Base-by-base conservation (phyloP, 2,329 filamentous ascomycete species). In the Aspergillus pseudoterreus region DNA sequence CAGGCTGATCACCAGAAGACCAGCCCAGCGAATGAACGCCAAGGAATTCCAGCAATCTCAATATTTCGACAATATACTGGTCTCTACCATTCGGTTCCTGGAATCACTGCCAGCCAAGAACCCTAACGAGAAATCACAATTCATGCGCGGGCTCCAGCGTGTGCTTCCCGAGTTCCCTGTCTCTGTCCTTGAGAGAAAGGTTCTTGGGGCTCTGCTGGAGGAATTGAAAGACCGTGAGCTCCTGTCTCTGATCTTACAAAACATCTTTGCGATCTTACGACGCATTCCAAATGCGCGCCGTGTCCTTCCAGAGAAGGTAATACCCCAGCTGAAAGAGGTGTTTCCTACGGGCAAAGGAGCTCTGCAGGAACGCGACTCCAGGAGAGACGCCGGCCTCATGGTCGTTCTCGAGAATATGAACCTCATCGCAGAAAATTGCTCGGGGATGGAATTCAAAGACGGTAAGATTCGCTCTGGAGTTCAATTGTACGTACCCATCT, bases 41-140 rank as follows among this genome's bases (percentile, higher is more conserved):
- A 84, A 83, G 49, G 92, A 96, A 62, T 97, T 99, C 61, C 94
- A 99, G 66, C 84, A 96, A 69, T 95, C 91, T 64, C 86, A 90
- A 59, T 99, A 95, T 68, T 99, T 99, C 67, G 91, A 99, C 72
- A 99, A 97, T 64, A 89, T 97, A 43, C 78, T 99, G 4, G 90
- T 99, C 19, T 96, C 92, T 0, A 96, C 94, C 0, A 96, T 99
- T 56, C 88, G 94, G 11, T 99, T 99, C 65, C 77, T 99, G 22
- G 94, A 99, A 62, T 82, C 86, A 0, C 83, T 99, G 53, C 92
- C 94, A 0, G 89, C 90, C 32, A 99, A 99, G 74, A 96, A 91
- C 1, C 81, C 89, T 0, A 88, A 84, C 56, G 94, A 99, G 66
- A 99, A 99, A 69, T 81, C 87, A 6, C 86, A 91, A 52, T 99